Percentiles rank a stretch among this genome's conserved stretches.
phyloP scores from a whole-genome alignment of 495 filamentous ascomycete genomes.

The Rhizodiscina lignyota region DNA sequence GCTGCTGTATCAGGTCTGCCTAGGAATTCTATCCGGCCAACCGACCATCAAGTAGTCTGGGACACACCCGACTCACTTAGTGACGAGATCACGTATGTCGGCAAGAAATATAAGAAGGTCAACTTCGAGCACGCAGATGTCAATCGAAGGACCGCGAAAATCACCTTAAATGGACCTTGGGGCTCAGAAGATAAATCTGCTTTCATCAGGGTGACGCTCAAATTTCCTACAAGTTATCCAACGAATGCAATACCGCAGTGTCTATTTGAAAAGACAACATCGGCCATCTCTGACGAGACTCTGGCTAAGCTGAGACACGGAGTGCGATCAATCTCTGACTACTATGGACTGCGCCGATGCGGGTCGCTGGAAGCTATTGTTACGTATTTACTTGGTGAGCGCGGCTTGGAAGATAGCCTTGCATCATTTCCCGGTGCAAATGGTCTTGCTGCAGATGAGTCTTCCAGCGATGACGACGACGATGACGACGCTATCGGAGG shows the following conservation, averaged over 20 bases:
- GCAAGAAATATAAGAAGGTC: constrained; percentile 68
- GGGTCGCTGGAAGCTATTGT: constrained; percentile 73
- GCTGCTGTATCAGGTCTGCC: constrained; percentile 8
- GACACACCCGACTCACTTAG: constrained; percentile 64
- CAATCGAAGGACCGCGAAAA: constrained; percentile 47
- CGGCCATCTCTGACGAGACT: constrained; percentile 49
- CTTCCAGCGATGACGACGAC: constrained; percentile 79
- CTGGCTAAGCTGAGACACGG: constrained; percentile 47
- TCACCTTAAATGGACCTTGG: constrained; percentile 82
- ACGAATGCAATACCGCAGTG: constrained; percentile 46
- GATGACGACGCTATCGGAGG: constrained; percentile 34
- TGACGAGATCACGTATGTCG: constrained; percentile 75
- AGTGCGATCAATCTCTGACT: constrained; percentile 50
- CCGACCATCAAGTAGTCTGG: constrained; percentile 35
- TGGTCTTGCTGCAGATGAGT: constrained; percentile 35
- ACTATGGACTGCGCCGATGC: constrained; percentile 48
- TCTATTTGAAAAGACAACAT: constrained; percentile 58
- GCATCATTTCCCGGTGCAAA: constrained; percentile 31
- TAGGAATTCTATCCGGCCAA: constrained; percentile 6
- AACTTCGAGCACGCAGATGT: constrained; percentile 77
- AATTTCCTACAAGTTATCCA: constrained; percentile 68
- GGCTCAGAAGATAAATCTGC: constrained; percentile 49
- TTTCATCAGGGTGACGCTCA: constrained; percentile 63
- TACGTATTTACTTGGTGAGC: constrained; percentile 72
- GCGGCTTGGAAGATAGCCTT: constrained; percentile 56